Evolutionary conservation across 2,329 filamentous ascomycete species (phyloP), one percentile per base, ranked within the genome.

Genomic region (Didymella pomorum): DNA sequence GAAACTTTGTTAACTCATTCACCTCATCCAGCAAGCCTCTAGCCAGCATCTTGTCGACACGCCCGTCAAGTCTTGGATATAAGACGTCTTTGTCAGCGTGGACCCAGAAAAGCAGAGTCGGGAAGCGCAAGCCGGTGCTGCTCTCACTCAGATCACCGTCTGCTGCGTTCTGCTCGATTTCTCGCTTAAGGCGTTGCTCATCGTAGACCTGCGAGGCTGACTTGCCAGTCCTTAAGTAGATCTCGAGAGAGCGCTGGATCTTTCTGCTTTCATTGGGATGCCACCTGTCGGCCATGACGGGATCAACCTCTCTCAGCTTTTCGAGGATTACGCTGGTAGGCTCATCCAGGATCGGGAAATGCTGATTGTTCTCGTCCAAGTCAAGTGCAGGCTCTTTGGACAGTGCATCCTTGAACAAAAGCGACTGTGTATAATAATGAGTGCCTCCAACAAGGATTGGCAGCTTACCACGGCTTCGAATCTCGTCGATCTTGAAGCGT

Each of bases 361-460:
- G 51, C 1, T 71, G 59, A 25, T 52, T 68, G 21, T 69, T 64
- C 12, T 69, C 60, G 4, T 70, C 63, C 25, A 68, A 56, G 11
- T 72, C 61, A 62, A 76, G 66, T 4, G 67, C 70, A 2, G 81
- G 74, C 12, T 80, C 78, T 21, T 80, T 80, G 1, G 91, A 81
- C 7, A 93, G 76, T 16, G 84, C 83, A 64, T 93, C 87, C 31
- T 90, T 85, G 73, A 98, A 97, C 3, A 99, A 82, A 16, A 99
- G 82, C 0, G 92, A 88, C 70, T 97, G 93, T 0, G 92, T 90
- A 72, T 99, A 99, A 79, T 98, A 99, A 71, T 97, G 92, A 11
- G 94, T 97, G 9, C 95, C 95, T 25, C 95, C 95, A 1, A 98
- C 95, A 0, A 99, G 79, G 26, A 99, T 93, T 0, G 95, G 95